phyloP scores from a whole-genome alignment of 768 basidiomycete genomes.

The Butyriboletus loyo region DNA sequence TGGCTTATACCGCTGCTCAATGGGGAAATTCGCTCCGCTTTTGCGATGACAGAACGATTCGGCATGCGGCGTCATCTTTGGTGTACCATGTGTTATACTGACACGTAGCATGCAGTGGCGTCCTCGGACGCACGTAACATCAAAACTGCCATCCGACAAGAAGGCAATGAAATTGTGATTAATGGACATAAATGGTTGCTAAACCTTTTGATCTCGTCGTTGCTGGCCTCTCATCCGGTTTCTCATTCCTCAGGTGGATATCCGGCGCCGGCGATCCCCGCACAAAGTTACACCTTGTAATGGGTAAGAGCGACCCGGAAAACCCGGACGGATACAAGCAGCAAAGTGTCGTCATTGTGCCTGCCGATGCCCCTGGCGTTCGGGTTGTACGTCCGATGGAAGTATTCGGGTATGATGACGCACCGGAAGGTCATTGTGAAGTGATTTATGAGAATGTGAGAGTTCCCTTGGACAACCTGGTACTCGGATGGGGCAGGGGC shows the following conservation, averaged over 20 bases:
- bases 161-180: slow-evolving; percentile 86
- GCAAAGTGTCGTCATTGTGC: slow-evolving; percentile 95
- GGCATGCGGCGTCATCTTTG: slow-evolving; percentile 39
- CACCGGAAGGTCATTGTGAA: slow-evolving; percentile 96
- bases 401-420: slow-evolving; percentile 93
- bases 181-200: slow-evolving; percentile 94
- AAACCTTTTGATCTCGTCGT: background rate
- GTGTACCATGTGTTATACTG: slow-evolving; percentile 6
- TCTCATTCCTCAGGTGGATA: slow-evolving; percentile 71
- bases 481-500: slow-evolving; percentile 91
- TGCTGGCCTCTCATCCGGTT: slow-evolving; percentile 12
- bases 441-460: slow-evolving; percentile 92
- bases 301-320: slow-evolving; percentile 89
- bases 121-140: slow-evolving; percentile 97
- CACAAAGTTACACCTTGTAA: slow-evolving; percentile 84
- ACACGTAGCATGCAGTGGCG: slow-evolving; percentile 47
- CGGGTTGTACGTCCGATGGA: slow-evolving; percentile 89
- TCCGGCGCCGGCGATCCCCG: slow-evolving; percentile 95
- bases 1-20: slow-evolving; percentile 88
- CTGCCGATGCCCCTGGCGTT: slow-evolving; percentile 81
- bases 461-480: slow-evolving; percentile 76
- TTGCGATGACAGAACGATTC: slow-evolving; percentile 95
- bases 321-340: slow-evolving; percentile 76
- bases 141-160: slow-evolving; percentile 76
- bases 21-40: slow-evolving; percentile 91